A percentile compares a stretch with the other conserved stretches of the same genome.
Evolutionary conservation across 2,329 filamentous ascomycete species (phyloP).

Genomic region (Penicillium rolfsii): DNA sequence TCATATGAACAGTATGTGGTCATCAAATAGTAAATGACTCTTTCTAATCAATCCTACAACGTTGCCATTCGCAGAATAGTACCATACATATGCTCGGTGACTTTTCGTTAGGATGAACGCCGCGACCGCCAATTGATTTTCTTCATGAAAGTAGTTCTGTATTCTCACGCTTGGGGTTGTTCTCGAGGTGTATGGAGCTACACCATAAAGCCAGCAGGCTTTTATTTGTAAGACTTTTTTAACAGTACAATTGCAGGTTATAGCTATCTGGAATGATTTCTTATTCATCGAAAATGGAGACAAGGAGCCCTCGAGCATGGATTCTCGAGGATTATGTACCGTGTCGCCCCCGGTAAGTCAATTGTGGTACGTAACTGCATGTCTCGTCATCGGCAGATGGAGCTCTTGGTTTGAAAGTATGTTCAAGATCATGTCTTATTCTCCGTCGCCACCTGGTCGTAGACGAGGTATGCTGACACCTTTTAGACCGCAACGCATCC

Average conservation of each 20-base stretch:
- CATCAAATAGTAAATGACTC: neutral
- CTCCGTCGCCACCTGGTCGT: constrained; percentile 6
- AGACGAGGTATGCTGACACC: constrained; percentile 22
- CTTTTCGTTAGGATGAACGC: neutral
- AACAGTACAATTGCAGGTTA: neutral
- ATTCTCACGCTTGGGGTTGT: neutral
- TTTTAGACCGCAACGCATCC: constrained; percentile 1
- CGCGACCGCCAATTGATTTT: neutral
- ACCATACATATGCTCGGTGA: neutral
- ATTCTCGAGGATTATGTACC: neutral
- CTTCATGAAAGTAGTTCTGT: neutral
- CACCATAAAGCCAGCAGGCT: neutral
- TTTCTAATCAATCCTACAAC: neutral
- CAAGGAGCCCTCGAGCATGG: neutral
- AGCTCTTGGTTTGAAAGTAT: constrained; percentile 1
- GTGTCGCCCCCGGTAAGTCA: neutral
- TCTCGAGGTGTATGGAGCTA: neutral
- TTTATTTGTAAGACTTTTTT: too few species aligned
- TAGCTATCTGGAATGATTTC: neutral
- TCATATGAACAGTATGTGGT: neutral
- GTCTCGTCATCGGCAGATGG: constrained; percentile 22
- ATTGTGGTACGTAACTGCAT: constrained; percentile 23
- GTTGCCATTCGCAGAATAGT: neutral
- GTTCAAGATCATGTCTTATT: constrained; percentile 16
- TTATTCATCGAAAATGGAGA: neutral